Percentiles rank a stretch among this genome's conserved stretches.
Evolutionary conservation across 805 yeast genomes (phyloP).

Genomic region (Candida succiphila): DNA sequence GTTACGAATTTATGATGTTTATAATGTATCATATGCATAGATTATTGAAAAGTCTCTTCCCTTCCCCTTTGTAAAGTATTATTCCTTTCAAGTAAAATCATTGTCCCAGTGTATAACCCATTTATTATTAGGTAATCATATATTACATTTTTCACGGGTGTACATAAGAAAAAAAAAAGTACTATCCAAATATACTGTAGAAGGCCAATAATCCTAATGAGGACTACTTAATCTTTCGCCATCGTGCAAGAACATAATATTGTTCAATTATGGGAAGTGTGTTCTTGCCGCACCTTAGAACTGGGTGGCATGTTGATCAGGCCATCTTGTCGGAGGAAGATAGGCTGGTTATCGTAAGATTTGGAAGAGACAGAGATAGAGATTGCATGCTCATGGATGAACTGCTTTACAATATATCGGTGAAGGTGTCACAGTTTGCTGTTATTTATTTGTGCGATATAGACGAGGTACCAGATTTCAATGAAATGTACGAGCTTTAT

Average conservation of each 20-base stretch:
- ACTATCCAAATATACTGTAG: too few species aligned
- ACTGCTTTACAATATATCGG: conserved; percentile 66
- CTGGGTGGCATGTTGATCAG: conserved; percentile 98
- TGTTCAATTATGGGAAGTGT: conserved; percentile 79
- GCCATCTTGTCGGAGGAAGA: conserved; percentile 90
- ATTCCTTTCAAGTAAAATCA: too few species aligned
- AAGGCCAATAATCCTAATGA: too few species aligned
- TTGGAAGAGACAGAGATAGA: conserved; percentile 69
- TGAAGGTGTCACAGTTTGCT: conserved; percentile 79
- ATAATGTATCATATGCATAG: too few species aligned
- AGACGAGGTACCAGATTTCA: conserved; percentile 84
- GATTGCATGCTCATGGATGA: conserved; percentile 92
- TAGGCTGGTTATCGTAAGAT: conserved; percentile 76
- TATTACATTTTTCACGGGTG: too few species aligned
- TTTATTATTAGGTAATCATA: too few species aligned
- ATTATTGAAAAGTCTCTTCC: too few species aligned
- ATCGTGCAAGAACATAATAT: too few species aligned
- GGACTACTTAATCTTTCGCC: too few species aligned
- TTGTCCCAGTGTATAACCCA: too few species aligned
- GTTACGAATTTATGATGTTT: neutral
- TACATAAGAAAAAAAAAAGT: too few species aligned
- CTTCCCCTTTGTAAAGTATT: too few species aligned
- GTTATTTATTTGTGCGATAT: conserved; percentile 83
- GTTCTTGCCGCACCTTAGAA: conserved; percentile 66
- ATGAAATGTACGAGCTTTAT: conserved; percentile 77